phyloP scores from a whole-genome alignment of 352 stramenopile genomes.

The Pythium insidiosum region DNA sequence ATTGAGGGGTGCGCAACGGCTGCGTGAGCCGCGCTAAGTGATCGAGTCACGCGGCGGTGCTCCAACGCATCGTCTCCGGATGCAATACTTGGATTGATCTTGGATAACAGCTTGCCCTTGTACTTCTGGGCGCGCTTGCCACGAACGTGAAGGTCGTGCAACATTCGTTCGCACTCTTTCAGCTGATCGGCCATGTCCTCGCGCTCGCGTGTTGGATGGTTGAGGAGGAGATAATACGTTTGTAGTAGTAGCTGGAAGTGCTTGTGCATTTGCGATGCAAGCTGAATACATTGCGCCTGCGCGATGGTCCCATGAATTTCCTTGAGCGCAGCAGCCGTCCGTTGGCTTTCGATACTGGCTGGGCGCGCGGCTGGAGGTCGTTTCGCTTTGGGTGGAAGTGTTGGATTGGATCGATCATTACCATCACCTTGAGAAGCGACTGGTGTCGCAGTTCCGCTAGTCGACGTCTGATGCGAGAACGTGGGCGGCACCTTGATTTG shows the following conservation, averaged over 20 bases:
- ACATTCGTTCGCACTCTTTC: constrained; percentile 45
- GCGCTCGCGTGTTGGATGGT: not conserved
- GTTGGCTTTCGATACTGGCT: too few species aligned
- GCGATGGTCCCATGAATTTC: constrained; percentile 32
- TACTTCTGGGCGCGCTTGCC: constrained; percentile 51
- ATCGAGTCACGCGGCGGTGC: constrained; percentile 60
- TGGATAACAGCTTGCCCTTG: constrained; percentile 58
- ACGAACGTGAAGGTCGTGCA: constrained; percentile 55
- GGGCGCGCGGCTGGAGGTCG: too few species aligned
- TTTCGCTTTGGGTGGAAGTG: too few species aligned
- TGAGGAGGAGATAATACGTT: constrained; percentile 49
- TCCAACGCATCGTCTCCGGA: constrained; percentile 12
- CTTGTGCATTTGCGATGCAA: constrained; percentile 86
- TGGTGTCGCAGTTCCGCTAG: not conserved
- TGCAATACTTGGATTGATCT: constrained; percentile 7
- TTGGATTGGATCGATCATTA: too few species aligned
- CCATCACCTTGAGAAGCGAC: not conserved
- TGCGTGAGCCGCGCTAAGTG: constrained; percentile 67
- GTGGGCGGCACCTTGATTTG: constrained; percentile 36
- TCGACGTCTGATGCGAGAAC: constrained; percentile 1
- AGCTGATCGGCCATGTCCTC: not conserved
- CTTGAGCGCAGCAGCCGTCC: not conserved
- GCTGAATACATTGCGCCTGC: constrained; percentile 65
- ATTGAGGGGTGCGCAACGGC: constrained; percentile 77
- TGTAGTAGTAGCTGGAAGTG: constrained; percentile 77